Conservation (phyloP, 1,139 yeast genomes). For the Candida smagusa region DNA sequence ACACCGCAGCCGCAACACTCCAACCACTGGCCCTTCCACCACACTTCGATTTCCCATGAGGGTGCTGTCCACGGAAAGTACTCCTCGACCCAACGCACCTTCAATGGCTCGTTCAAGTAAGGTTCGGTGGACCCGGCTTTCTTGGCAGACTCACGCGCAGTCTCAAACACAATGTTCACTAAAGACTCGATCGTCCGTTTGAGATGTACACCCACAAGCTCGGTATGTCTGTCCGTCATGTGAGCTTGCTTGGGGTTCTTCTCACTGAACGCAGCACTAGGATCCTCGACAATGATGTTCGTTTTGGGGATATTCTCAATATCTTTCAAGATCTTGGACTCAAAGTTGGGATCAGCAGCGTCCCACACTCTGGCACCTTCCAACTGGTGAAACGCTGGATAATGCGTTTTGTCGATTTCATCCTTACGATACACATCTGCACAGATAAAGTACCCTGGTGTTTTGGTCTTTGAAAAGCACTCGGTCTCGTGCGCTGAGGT, state of each 20-base stretch:
- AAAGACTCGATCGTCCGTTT: conserved; percentile 81
- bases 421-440: conserved; percentile 97
- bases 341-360: conserved; percentile 39
- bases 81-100: conserved; percentile 93
- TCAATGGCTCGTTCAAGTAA: conserved; percentile 70
- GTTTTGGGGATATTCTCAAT: conserved; percentile 66
- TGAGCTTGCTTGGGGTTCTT: conserved; percentile 78
- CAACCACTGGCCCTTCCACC: conserved; percentile 99
- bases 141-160: conserved; percentile 66
- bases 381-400: conserved; percentile 97
- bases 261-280: conserved; percentile 45
- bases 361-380: conserved; percentile 94
- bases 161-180: conserved; percentile 79
- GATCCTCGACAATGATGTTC: conserved; percentile 75
- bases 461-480: conserved; percentile 62
- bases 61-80: conserved; percentile 99
- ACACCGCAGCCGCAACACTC: conserved; percentile 98
- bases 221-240: conserved; percentile 68
- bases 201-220: conserved; percentile 69
- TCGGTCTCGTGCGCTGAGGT: conserved; percentile 95
- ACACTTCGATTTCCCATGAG: conserved; percentile 96
- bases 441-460: conserved; percentile 87
- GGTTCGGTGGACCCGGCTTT: conserved; percentile 62
- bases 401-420: conserved; percentile 92
- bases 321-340: conserved; percentile 47